Base-by-base conservation (phyloP, 2,329 filamentous ascomycete species). In the Nigrospora osmanthi region DNA sequence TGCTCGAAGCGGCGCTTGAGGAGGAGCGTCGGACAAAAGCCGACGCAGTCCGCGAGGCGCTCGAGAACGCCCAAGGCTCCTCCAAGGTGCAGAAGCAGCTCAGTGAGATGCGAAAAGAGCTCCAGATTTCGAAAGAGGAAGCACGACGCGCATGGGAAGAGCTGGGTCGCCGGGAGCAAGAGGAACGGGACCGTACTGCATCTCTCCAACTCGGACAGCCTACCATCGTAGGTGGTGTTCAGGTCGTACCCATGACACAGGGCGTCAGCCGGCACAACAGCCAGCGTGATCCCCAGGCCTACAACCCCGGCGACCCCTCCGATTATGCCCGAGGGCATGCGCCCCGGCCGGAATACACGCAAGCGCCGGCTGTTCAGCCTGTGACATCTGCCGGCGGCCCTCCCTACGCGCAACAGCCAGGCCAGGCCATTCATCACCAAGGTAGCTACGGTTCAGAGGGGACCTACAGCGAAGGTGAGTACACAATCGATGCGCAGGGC, bases 61-160 rank as follows among this genome's bases (percentile, higher is more conserved):
- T 87, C 41, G 77, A 81, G 40, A 75, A 82, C 34, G 81, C 88
- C 51, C 75, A 77, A 11, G 85, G 87, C 44, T 87, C 83, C 53
- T 68, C 71, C 34, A 81, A 80, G 57, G 78, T 81, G 0, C 84
- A 94, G 54, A 87, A 88, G 58, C 75, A 89, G 54, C 77, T 95
- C n/a, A 74, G 76, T 14, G 93, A 97, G 64, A 89, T 95, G 85
- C 85, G 86, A 55, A 87, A 93, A 51, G 93, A 98, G 66, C 73
- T 97, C 35, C 80, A 86, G 56, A 98, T 98, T 49, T 94, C 90
- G 35, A 96, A 95, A 60, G 91, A 96, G 55, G 93, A 98, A 65
- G 91, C 93, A 10, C 82, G 91, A 33, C 81, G 93, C 46, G 93
- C 93, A 2, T 98, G 93, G 93, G 93, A 98, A 68, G 93, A 97